Evolutionary conservation across 345 rosid species (phyloP).

Genomic region (Eucalyptus pauciflora): DNA sequence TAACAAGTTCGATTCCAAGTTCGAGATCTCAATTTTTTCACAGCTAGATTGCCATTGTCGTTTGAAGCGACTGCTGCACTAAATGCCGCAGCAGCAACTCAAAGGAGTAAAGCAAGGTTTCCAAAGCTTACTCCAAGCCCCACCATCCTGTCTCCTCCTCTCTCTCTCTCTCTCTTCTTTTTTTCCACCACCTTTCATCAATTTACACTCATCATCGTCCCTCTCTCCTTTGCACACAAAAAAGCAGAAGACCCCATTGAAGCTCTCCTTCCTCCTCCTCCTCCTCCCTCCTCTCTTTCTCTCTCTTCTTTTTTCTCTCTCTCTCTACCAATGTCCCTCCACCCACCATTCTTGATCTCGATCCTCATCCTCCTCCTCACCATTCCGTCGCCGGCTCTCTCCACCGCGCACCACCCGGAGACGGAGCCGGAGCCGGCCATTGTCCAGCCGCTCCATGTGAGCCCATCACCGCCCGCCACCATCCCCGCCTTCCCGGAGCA

Average conservation of each 20-base stretch:
- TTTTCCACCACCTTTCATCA: not conserved
- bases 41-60: not conserved
- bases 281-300: not conserved
- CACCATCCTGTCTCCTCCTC: not conserved
- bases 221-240: not conserved
- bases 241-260: not conserved
- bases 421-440: not conserved
- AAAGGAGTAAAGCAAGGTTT: not conserved
- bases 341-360: not conserved
- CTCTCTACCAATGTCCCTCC: slow-evolving; percentile 19
- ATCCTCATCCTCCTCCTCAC: not conserved
- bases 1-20: not conserved
- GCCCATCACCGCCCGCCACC: slow-evolving; percentile 53
- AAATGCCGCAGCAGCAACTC: not conserved
- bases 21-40: not conserved
- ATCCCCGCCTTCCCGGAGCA: slow-evolving; percentile 96
- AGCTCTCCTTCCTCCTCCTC: not conserved
- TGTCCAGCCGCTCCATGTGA: slow-evolving; percentile 29
- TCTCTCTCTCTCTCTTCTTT: not conserved
- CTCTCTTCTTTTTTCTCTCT: not conserved
- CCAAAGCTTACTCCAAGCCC: not conserved
- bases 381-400: slow-evolving; percentile 2
- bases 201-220: not conserved
- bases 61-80: not conserved
- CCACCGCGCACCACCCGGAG: slow-evolving; percentile 13